Evolutionary conservation across 1,284 basidiomycete species (phyloP).

Genomic region (Tilletiaria anomala): DNA sequence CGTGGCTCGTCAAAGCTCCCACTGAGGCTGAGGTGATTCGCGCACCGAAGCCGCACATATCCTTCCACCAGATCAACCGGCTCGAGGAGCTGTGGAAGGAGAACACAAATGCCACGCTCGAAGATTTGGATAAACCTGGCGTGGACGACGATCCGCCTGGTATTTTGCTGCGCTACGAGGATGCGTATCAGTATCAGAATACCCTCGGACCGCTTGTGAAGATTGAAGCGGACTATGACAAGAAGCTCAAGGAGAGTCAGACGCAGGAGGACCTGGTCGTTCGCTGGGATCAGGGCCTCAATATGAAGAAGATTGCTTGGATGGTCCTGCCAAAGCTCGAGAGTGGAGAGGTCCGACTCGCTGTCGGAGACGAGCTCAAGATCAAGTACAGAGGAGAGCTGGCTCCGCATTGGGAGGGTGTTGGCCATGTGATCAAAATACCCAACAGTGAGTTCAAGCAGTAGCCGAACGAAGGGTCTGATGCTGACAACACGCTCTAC

Average conservation of each 20-base stretch:
- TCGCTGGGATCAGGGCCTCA: conserved; percentile 92
- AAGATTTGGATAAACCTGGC: conserved; percentile 85
- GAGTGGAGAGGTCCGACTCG: conserved; percentile 89
- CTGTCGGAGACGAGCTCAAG: conserved; percentile 88
- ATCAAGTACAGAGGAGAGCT: conserved; percentile 76
- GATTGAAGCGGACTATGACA: conserved; percentile 98
- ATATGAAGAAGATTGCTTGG: conserved; percentile 95
- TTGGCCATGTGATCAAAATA: conserved; percentile 95
- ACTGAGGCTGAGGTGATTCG: conserved; percentile 86
- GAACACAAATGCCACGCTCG: conserved; percentile 79
- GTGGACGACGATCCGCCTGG: conserved; percentile 61
- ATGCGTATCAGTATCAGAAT: conserved; percentile 98
- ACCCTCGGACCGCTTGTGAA: conserved; percentile 97
- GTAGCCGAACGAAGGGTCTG: no score
- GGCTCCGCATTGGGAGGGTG: conserved; percentile 71
- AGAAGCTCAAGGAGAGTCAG: conserved; percentile 91
- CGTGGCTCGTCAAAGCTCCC: conserved; percentile 95
- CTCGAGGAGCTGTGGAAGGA: conserved; percentile 98
- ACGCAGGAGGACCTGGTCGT: conserved; percentile 92
- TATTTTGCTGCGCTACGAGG: conserved; percentile 75
- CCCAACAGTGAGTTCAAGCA: conserved; percentile 78
- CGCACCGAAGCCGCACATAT: conserved; percentile 66
- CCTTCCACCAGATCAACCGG: conserved; percentile 88
- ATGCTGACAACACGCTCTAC: no score
- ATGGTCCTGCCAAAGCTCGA: conserved; percentile 90